Base-by-base conservation (phyloP, 129 eudicot species). In the Cynara cardunculus region DNA sequence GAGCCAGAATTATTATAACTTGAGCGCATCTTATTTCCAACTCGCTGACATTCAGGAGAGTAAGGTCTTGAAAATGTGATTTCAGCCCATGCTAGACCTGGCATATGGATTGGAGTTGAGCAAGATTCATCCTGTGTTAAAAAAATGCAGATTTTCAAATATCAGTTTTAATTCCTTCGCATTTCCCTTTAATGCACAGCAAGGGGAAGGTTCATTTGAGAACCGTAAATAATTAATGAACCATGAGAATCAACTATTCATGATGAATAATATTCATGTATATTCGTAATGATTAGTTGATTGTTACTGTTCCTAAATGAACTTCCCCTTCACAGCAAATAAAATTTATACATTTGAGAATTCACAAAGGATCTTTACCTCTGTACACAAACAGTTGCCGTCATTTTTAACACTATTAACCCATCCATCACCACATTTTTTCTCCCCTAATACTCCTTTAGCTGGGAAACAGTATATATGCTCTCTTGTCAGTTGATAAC, bases 61-160 rank as follows among this genome's bases (percentile, higher is more conserved):
- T 87, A 70, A 25, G 86, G 86, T 10, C 88, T 92, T 73, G 86
- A 82, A 77, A 87, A 92, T 28, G 85, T 82, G 69, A 94, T 90
- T 85, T 92, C 99, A 14, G 82, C 93, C 99, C 99, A 94, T 46
- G 89, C 82, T 37, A 85, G 70, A 85, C 94, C 94, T 8, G 88
- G 88, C 75, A 32, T 84, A 49, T 83, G 84, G 67, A 92, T 71
- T 32, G 97, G 98, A 65, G 88, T 69, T 71, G 85, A 80, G 83
- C 99, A 94, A 24, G 88, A 77, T 27, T 85, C 88, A 34, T 80
- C 88, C 98, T 91, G 86, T 8, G 21, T 76, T 44, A 18, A 71
- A 46, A 25, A 67, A 71, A 72, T 0, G 11, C 19, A n/a, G 32
- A 18, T 37, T 72, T 35, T 35, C 44, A 37, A n/a, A 27, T 26